These are phyloP conservation scores for Erucastrum elatum DNA, from an alignment of 345 rosid genomes.

Conservation along the genomic window DNA sequence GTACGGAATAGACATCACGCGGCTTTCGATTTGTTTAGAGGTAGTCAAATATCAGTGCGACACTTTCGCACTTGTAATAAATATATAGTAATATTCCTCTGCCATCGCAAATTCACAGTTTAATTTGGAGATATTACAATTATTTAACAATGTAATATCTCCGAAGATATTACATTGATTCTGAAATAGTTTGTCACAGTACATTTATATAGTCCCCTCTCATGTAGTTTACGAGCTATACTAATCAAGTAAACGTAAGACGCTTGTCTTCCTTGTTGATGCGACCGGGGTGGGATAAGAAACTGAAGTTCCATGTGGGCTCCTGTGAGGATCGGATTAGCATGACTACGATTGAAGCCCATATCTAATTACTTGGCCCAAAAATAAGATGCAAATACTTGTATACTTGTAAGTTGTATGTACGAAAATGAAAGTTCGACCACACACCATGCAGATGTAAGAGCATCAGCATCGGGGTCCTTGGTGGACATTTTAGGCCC, in stretches of 20 bases:
- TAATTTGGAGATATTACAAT: background rate
- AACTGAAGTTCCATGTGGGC: too few species aligned
- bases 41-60: slow-evolving; percentile 5
- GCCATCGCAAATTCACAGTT: background rate
- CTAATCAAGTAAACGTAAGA: background rate
- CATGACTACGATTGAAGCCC: slow-evolving; percentile 32
- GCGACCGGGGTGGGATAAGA: background rate
- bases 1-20: slow-evolving; percentile 12
- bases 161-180: too few species aligned
- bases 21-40: background rate
- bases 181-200: too few species aligned
- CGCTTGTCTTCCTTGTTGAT: background rate
- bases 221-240: background rate
- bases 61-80: slow-evolving; percentile 18
- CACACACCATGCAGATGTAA: background rate
- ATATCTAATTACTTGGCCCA: background rate
- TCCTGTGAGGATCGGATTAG: background rate
- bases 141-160: too few species aligned
- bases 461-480: too few species aligned
- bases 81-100: background rate
- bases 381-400: background rate
- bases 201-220: too few species aligned
- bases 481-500: too few species aligned
- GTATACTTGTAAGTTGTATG: background rate
- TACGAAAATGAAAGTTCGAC: background rate